Percentiles rank a stretch among this genome's conserved stretches.
These are phyloP conservation scores for Penicillium longicatenatum DNA, from an alignment of 495 filamentous ascomycete genomes.

Conservation along the genomic window DNA sequence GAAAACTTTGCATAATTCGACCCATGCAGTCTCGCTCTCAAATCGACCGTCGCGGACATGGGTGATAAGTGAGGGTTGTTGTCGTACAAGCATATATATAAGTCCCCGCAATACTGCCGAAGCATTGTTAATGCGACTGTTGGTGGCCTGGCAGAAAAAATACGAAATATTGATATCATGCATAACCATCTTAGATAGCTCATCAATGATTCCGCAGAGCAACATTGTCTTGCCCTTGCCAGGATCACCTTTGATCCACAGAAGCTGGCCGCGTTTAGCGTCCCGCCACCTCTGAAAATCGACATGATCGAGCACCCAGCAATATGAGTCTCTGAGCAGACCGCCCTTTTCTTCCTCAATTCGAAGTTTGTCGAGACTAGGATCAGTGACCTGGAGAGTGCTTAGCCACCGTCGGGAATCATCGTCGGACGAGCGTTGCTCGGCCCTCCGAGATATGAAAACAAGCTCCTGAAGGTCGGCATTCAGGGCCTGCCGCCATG, in stretches of 20 bases:
- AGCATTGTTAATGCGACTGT: not conserved
- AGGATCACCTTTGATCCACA: conserved; percentile 5
- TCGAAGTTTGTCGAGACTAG: conserved; percentile 36
- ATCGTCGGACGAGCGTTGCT: conserved; percentile 4
- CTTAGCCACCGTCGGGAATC: conserved; percentile 6
- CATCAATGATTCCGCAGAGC: conserved; percentile 1
- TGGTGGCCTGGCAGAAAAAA: not conserved
- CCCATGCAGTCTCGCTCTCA: not conserved
- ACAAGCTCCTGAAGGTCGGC: not conserved
- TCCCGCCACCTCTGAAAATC: not conserved
- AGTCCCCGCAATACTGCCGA: not conserved
- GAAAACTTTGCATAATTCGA: not conserved
- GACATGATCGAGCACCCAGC: not conserved
- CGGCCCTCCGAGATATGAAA: not conserved
- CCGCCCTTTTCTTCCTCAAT: conserved; percentile 17
- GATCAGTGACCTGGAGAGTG: conserved; percentile 29
- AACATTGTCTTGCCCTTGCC: conserved; percentile 5
- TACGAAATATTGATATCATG: not conserved
- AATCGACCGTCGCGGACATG: not conserved
- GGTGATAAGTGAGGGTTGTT: not conserved
- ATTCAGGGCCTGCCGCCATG: not conserved
- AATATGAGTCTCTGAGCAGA: not conserved
- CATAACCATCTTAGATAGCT: not conserved
- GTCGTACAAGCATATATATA: not conserved
- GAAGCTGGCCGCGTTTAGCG: not conserved